Base-by-base conservation (phyloP, 2,329 filamentous ascomycete genomes). In the Talaromyces amestolkiae region DNA sequence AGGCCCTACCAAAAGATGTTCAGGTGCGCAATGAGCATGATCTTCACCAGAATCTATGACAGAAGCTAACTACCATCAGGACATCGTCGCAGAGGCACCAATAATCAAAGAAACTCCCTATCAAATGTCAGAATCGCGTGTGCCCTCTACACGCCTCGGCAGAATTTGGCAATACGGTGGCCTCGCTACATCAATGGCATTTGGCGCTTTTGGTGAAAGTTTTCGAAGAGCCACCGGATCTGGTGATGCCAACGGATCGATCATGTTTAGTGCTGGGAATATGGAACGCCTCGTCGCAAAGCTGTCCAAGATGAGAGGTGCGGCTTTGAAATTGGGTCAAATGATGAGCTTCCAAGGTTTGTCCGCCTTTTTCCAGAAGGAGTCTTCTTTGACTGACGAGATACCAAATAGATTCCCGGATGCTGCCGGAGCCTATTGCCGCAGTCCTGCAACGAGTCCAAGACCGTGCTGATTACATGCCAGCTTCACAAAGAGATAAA, bases 391-490 rank as follows among this genome's bases (percentile, higher is more conserved):
- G 17, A 33, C 37, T 59, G 10, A 59, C 24, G 15, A 22, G 17
- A 59, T 51, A 45, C 13, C 10, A n/a, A 8, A 22, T 65, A 84
- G 95, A 99, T 79, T 88, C 92, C 43, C 98, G 97, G 78, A 93
- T 97, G 88, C 86, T 99, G 10, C 95, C 95, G 0, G 87, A 86
- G 0, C 87, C 91, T 1, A 93, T 99, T 59, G 92, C 96, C 70
- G 87, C 94, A 72, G 92, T 99, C 1, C 82, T 99, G 13, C 93
- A 97, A 75, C 89, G 96, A 6, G 95, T 99, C 0, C 95, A 99
- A 76, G 95, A 99, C 76, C 89, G 92, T 65, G 95, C 95, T 45
- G 94, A 99, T 77, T 99, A 98, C 77, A 99, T 99, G 95, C 95
- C 95, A 0, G 86, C 92, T 2, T 97, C 89, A 76, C 95, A 99